Evolutionary conservation across 306 rosid genomes (phyloP).

Genomic region (Vachellia collinsii): DNA sequence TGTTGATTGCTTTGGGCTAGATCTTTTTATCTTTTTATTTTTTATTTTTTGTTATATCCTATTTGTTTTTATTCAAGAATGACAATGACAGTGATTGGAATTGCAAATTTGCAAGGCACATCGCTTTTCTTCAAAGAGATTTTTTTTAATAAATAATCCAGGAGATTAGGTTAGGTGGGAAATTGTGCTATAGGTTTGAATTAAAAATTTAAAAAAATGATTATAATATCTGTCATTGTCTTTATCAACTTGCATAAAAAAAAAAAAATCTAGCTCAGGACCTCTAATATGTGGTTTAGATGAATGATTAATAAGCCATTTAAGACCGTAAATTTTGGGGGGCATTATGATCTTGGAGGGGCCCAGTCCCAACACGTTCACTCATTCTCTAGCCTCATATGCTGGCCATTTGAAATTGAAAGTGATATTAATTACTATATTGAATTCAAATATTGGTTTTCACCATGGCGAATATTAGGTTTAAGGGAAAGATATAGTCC

Average conservation of each 20-base stretch:
- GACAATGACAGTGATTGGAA: conserved; percentile 17
- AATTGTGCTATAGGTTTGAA: not conserved
- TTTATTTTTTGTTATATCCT: not conserved
- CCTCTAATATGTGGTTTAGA: not conserved
- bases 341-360: not conserved
- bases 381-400: not conserved
- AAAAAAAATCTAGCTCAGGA: not conserved
- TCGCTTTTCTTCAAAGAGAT: not conserved
- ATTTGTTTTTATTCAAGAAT: not conserved
- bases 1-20: not conserved
- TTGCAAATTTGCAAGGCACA: conserved; percentile 10
- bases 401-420: not conserved
- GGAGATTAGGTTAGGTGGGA: not conserved
- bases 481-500: too few species aligned
- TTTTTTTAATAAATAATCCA: conserved; percentile 10
- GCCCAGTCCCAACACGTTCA: not conserved
- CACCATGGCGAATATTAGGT: too few species aligned
- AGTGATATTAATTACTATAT: not conserved
- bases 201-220: not conserved
- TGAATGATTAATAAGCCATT: not conserved
- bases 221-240: not conserved
- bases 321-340: not conserved
- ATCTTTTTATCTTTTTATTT: not conserved
- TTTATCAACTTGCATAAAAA: not conserved
- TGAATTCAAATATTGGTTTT: too few species aligned